Evolutionary conservation across 164 flowering plant genomes (phyloP), one percentile per base, ranked within the genome.

Genomic region (Akebia trifoliata): DNA sequence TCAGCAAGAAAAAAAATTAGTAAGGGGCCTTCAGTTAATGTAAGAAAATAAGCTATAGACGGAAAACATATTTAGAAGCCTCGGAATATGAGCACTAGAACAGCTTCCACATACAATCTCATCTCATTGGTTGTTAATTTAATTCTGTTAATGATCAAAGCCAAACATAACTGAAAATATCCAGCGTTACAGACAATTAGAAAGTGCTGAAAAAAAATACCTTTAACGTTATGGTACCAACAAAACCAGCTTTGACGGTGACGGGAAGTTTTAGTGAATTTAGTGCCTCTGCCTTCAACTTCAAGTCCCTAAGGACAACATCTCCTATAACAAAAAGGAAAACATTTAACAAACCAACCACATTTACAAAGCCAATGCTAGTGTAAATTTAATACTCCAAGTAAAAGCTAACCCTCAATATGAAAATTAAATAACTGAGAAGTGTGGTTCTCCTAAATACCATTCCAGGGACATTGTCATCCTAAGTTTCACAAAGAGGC

Each of bases 271-370:
- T 86, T 15, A 94, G 69, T 7, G 93, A 74, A 75, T 94, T 94
- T 26, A 90, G 76, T 30, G 99, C 99, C 67, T 94, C 99, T 12
- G 99, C 95, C 77, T 94, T 94, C 70, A 94, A 68, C 66, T 82
- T 85, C 76, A 94, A 78, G 74, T 94, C 99, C 69, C 68, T 86
- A 50, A 94, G 95, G 59, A 94, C 96, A 63, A 94, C 99, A 77
- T 94, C 95, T 40, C 99, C 99, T 94, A 63, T 21, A 38, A 31
- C 26, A 18, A 43, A 57, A 15, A 46, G 25, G 34, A 40, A 48
- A 50, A 0, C n/a, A 35, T 29, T 54, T 29, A 17, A 24, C 31
- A 24, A 44, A 51, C 17, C 14, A n/a, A n/a, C n/a, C 14, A 8
- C 4, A 50, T 12, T 6, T 5, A 59, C 17, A 54, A 40, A 45